Conservation (phyloP, 352 stramenopile species). For the Phytophthora quininea region DNA sequence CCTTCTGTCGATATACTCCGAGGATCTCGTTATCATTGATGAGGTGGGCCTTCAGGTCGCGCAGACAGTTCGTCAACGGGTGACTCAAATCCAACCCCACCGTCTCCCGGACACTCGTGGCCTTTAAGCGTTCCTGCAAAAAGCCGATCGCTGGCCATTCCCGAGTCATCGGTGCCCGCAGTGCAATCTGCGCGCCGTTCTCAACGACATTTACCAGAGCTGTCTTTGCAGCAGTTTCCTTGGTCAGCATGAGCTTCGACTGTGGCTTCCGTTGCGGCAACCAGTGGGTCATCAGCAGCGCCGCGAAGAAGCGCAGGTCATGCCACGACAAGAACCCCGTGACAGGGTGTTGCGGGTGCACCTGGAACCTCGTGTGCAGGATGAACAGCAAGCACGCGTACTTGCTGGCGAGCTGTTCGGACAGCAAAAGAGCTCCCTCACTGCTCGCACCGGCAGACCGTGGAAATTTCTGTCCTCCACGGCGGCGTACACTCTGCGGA, state of each 20-base stretch:
- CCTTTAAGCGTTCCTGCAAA: constrained; percentile 59
- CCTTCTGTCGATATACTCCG: constrained; percentile 42
- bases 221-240: constrained; percentile 9
- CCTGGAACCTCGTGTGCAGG: constrained; percentile 76
- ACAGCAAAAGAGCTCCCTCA: constrained; percentile 75
- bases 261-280: constrained; percentile 58
- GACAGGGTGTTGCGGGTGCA: constrained; percentile 60
- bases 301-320: constrained; percentile 75
- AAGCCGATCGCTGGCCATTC: constrained; percentile 62
- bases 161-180: constrained; percentile 24
- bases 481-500: constrained; percentile 71
- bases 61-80: constrained; percentile 65
- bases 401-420: constrained; percentile 73
- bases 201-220: constrained; percentile 40
- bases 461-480: constrained; percentile 87
- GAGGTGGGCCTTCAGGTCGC: constrained; percentile 77
- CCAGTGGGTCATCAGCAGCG: constrained; percentile 81
- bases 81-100: constrained; percentile 69
- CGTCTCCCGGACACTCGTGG: constrained; percentile 59
- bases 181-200: constrained; percentile 54
- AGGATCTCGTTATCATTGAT: constrained; percentile 79
- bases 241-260: constrained; percentile 34
- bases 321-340: constrained; percentile 69
- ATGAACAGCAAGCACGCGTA: constrained; percentile 86
- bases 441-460: constrained; percentile 44